phyloP scores from a whole-genome alignment of 345 rosid species.

The Hibiscus mutabilis region DNA sequence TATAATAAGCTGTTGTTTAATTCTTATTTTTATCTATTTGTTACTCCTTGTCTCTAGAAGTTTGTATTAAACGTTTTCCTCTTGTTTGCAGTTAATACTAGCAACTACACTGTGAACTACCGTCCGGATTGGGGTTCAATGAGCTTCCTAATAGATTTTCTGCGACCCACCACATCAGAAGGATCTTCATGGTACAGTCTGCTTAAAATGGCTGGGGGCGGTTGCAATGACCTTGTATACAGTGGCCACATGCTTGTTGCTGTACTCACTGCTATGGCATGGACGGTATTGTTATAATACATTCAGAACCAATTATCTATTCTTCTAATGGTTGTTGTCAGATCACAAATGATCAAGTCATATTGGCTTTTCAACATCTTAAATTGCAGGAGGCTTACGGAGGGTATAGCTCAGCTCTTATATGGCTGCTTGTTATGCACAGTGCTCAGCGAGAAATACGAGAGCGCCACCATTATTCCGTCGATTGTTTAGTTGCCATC shows the following conservation, averaged over 20 bases:
- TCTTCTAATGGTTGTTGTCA: constrained; percentile 6
- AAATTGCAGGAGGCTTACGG: constrained; percentile 84
- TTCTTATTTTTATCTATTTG: neutral
- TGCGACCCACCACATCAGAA: constrained; percentile 63
- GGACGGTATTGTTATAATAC: constrained; percentile 54
- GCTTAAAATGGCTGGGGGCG: constrained; percentile 88
- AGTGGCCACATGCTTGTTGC: constrained; percentile 98
- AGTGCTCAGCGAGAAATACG: constrained; percentile 85
- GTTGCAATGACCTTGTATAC: constrained; percentile 93
- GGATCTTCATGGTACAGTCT: constrained; percentile 71
- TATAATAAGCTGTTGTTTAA: neutral
- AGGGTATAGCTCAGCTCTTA: constrained; percentile 66
- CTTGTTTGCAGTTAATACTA: constrained; percentile 41
- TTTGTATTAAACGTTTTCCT: neutral
- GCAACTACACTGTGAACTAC: constrained; percentile 42
- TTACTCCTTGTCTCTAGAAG: neutral
- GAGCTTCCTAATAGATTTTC: constrained; percentile 76
- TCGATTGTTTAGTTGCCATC: constrained; percentile 83
- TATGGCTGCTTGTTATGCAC: constrained; percentile 78
- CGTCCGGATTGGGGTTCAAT: constrained; percentile 77
- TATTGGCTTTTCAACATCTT: neutral
- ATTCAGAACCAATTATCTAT: neutral
- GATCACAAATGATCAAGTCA: neutral
- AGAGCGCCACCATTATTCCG: constrained; percentile 84
- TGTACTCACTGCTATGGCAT: constrained; percentile 93